phyloP scores from a whole-genome alignment of 2,329 filamentous ascomycete genomes.

The Colletotrichum endophyticum region DNA sequence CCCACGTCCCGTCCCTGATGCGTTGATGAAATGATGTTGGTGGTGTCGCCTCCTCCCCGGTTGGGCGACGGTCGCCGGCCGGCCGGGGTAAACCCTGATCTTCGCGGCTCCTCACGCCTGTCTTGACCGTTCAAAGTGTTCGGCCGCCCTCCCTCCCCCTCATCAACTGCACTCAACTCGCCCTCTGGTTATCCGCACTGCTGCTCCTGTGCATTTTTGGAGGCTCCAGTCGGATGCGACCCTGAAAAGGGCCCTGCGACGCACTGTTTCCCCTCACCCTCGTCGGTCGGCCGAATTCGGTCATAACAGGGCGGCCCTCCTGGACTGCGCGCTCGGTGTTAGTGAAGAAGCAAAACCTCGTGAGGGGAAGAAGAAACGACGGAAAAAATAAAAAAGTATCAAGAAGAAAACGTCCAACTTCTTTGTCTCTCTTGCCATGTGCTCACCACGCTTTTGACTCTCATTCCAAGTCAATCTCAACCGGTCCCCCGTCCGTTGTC shows the following conservation, averaged over 20 bases:
- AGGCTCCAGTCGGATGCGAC: not conserved
- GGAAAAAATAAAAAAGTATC: not conserved
- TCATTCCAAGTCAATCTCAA: not conserved
- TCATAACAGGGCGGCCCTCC: not conserved
- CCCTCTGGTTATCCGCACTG: not conserved
- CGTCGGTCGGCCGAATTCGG: not conserved
- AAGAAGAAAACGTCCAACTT: not conserved
- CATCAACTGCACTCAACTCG: not conserved
- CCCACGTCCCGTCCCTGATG: not conserved
- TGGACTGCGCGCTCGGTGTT: not conserved
- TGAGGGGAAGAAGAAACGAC: not conserved
- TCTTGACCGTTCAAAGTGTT: not conserved
- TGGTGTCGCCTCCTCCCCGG: not conserved
- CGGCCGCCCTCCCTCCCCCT: not conserved
- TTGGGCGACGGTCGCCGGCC: not conserved
- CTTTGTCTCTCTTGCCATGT: conserved; percentile 7
- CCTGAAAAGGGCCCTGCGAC: not conserved
- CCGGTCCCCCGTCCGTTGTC: not conserved
- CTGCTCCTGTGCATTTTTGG: not conserved
- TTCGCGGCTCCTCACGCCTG: not conserved
- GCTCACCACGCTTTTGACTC: not conserved
- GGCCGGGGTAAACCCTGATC: not conserved
- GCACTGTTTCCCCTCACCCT: not conserved
- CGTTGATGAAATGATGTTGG: not conserved
- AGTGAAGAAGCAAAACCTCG: conserved; percentile 5